Conservation (phyloP, 2,329 filamentous ascomycete genomes). For the Corniculantispora saksenae region DNA sequence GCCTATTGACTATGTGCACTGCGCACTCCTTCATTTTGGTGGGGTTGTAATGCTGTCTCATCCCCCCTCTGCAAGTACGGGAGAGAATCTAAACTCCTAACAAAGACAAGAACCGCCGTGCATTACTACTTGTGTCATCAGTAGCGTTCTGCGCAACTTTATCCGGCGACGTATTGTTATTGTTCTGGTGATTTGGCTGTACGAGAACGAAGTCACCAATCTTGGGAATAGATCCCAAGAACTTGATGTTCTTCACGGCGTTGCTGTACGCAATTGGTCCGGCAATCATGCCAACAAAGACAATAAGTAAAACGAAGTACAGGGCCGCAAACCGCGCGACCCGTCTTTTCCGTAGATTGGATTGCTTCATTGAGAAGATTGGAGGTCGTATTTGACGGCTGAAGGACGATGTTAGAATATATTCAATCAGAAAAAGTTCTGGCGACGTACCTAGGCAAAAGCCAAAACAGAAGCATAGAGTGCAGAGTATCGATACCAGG, state of each 20-base stretch:
- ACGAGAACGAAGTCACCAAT: not conserved
- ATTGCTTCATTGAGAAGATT: conserved; percentile 98
- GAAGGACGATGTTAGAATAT: conserved; percentile 24
- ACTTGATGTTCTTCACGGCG: conserved; percentile 24
- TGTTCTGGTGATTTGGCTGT: conserved; percentile 4
- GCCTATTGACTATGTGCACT: too few relatives aligned
- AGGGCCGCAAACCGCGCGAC: conserved; percentile 92
- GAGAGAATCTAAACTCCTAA: too few relatives aligned
- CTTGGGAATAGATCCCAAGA: not conserved
- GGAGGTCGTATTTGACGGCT: conserved; percentile 98
- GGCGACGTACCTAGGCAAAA: conserved; percentile 84
- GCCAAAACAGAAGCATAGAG: conserved; percentile 98
- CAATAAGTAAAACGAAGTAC: conserved; percentile 81
- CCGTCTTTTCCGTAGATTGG: conserved; percentile 87
- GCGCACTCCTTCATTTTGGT: too few relatives aligned
- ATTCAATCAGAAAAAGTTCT: not conserved
- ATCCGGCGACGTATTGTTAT: not conserved
- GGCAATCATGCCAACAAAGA: conserved; percentile 80
- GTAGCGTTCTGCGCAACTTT: too few relatives aligned
- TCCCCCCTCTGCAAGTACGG: too few relatives aligned
- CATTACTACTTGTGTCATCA: too few relatives aligned
- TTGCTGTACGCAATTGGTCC: conserved; percentile 61
- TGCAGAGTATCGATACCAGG: conserved; percentile 94
- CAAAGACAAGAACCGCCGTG: too few relatives aligned
- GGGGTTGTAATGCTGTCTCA: too few relatives aligned